phyloP scores from a whole-genome alignment of 441 rosid genomes.

The Pelargonium fulgidum region DNA sequence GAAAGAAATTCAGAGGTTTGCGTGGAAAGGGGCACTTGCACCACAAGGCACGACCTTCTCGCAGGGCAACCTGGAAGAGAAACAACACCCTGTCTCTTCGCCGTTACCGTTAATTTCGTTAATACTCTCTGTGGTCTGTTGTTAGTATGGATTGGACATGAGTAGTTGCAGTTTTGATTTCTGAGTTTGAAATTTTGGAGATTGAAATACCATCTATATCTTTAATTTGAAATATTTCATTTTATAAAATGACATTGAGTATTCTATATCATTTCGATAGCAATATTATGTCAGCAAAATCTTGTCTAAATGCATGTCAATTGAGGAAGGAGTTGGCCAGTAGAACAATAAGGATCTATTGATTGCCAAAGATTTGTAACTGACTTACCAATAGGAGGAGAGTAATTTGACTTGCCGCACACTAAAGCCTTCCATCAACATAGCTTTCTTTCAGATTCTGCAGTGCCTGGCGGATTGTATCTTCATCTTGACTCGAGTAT shows the following conservation, averaged over 20 bases:
- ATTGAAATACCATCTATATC: not conserved
- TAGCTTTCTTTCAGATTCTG: slow-evolving; percentile 60
- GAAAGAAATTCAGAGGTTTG: slow-evolving; percentile 30
- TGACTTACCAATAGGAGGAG: too few species aligned
- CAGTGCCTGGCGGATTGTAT: slow-evolving; percentile 59
- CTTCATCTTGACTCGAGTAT: slow-evolving; percentile 58
- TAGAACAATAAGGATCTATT: too few species aligned
- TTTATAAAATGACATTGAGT: not conserved
- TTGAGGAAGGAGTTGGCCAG: too few species aligned
- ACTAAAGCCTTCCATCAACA: slow-evolving; percentile 34
- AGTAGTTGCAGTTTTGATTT: not conserved
- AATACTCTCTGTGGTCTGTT: slow-evolving; percentile 5
- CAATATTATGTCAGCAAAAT: too few species aligned
- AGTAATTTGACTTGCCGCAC: not conserved
- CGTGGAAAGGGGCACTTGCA: slow-evolving; percentile 26
- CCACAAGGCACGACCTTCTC: slow-evolving; percentile 31
- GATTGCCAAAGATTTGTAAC: too few species aligned
- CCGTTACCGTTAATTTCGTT: slow-evolving; percentile 19
- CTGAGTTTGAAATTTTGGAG: slow-evolving; percentile 19
- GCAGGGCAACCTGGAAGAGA: slow-evolving; percentile 32
- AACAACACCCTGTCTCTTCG: slow-evolving; percentile 31
- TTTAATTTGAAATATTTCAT: not conserved
- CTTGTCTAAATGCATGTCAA: too few species aligned
- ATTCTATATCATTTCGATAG: too few species aligned
- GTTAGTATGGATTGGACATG: slow-evolving; percentile 3